Percentiles rank a stretch among this genome's conserved stretches.
phyloP scores from a whole-genome alignment of 2,329 filamentous ascomycete genomes.

The Exophiala alcalophila region DNA sequence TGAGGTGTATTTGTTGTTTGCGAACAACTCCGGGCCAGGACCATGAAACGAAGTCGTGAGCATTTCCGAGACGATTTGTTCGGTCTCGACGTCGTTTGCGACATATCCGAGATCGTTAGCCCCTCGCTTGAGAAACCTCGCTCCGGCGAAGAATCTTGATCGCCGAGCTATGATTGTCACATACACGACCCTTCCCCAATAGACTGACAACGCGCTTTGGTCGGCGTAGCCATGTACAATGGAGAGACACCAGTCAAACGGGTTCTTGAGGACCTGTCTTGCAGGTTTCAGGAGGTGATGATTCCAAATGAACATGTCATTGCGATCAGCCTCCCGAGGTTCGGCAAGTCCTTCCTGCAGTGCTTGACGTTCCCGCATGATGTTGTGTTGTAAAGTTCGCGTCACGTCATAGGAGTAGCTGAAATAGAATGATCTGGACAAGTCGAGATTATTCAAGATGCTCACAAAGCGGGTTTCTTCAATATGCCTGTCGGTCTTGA shows the following conservation, averaged over 20 bases:
- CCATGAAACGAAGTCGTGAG: constrained; percentile 94
- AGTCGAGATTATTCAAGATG: constrained; percentile 86
- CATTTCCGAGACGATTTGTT: constrained; percentile 95
- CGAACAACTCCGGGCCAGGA: constrained; percentile 78
- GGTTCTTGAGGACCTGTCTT: constrained; percentile 65
- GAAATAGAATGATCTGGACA: constrained; percentile 93
- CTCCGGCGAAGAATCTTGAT: constrained; percentile 90
- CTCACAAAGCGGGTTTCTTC: constrained; percentile 86
- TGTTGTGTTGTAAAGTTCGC: constrained; percentile 85
- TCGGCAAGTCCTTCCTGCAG: constrained; percentile 63
- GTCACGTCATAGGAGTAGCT: constrained; percentile 98
- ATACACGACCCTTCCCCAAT: constrained; percentile 76
- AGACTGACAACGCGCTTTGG: constrained; percentile 79
- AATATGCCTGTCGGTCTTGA: constrained; percentile 76
- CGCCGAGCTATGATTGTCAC: constrained; percentile 91
- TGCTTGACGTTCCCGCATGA: constrained; percentile 72
- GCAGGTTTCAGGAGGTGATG: constrained; percentile 80
- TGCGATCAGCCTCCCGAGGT: constrained; percentile 64
- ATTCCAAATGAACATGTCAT: constrained; percentile 99
- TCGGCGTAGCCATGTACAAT: constrained; percentile 96
- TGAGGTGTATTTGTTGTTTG: constrained; percentile 88
- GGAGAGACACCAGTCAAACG: constrained; percentile 93
- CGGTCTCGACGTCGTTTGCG: constrained; percentile 97
- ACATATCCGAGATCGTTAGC: constrained; percentile 94
- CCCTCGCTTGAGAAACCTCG: constrained; percentile 88